Percentiles rank a stretch among this genome's conserved stretches.
Conservation (phyloP, 768 basidiomycete species). For the Auriscalpium microsporum region DNA sequence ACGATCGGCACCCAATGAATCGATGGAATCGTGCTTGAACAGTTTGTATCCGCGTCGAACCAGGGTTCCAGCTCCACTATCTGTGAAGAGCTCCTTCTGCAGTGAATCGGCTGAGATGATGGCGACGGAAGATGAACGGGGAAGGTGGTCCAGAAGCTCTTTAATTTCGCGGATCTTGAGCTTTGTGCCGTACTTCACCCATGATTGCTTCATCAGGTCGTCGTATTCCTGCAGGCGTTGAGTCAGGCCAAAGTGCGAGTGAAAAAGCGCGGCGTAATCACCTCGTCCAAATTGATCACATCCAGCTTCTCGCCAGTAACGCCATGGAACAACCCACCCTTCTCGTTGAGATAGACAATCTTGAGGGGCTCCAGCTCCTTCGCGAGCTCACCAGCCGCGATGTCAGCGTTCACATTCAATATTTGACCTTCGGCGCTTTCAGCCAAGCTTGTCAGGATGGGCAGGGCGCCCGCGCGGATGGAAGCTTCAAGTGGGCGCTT, state of each 20-base stretch:
- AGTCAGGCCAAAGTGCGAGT: neutral
- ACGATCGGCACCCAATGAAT: slow-evolving; percentile 83
- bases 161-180: slow-evolving; percentile 99
- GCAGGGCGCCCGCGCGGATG: slow-evolving; percentile 91
- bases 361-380: slow-evolving; percentile 98
- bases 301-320: slow-evolving; percentile 94
- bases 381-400: slow-evolving; percentile 94
- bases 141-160: slow-evolving; percentile 95
- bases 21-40: slow-evolving; percentile 78
- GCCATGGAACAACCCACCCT: slow-evolving; percentile 96
- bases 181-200: slow-evolving; percentile 99
- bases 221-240: slow-evolving; percentile 71
- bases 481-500: slow-evolving; percentile 95
- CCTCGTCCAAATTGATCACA: slow-evolving; percentile 96
- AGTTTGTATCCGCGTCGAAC: slow-evolving; percentile 98
- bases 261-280: slow-evolving; percentile 23
- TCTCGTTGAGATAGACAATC: slow-evolving; percentile 97
- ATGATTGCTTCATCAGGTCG: slow-evolving; percentile 91
- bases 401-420: slow-evolving; percentile 97
- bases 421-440: slow-evolving; percentile 97
- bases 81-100: slow-evolving; percentile 98
- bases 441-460: slow-evolving; percentile 90
- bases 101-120: slow-evolving; percentile 90
- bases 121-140: slow-evolving; percentile 95
- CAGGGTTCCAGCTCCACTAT: slow-evolving; percentile 94